Evolutionary conservation across 2,329 filamentous ascomycete genomes (phyloP), one percentile per base, ranked within the genome.

Genomic region (Beauveria caledonica): DNA sequence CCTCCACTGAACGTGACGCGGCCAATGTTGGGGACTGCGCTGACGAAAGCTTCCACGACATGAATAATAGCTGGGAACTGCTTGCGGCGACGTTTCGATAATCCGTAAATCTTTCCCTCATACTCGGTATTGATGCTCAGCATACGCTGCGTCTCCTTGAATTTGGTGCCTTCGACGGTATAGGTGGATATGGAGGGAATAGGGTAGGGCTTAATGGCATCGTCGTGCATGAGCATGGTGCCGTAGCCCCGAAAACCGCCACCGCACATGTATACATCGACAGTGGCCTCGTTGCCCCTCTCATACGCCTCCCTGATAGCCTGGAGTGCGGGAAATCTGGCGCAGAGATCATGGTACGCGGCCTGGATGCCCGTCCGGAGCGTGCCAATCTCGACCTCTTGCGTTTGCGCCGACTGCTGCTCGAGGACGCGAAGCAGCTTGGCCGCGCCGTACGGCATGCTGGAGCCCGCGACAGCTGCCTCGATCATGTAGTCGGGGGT

Each of bases 201-300:
- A 0, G 92, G 92, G 70, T 96, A 97, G 0, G 90, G 90, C 58
- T 81, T 77, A 48, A 90, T 82, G 6, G 78, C 73, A 67, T 93
- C 89, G 65, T 84, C 82, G 69, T 88, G 86, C 88, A 96, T 92
- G 57, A 96, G 79, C 68, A 96, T 86, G 72, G 90, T 95, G 7
- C 92, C 92, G 79, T 95, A 96, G 17, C 92, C 92, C 40, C 92
- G 80, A 70, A 96, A 96, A 0, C 92, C 92, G 25, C 92, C 92
- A 48, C 92, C 92, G 63, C 89, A 96, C 61, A 97, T 85, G 70
- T 92, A 96, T 9, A 96, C 78, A 39, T 88, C 84, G 61, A 92
- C 78, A 5, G 81, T 81, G 53, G 65, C 63, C 45, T 67, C 62
- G 39, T 67, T 62, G 33, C 67, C 66, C 19, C 62, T 64, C 23